Base-by-base conservation (phyloP, 352 stramenopile genomes). In the Globisporangium cystogenes region DNA sequence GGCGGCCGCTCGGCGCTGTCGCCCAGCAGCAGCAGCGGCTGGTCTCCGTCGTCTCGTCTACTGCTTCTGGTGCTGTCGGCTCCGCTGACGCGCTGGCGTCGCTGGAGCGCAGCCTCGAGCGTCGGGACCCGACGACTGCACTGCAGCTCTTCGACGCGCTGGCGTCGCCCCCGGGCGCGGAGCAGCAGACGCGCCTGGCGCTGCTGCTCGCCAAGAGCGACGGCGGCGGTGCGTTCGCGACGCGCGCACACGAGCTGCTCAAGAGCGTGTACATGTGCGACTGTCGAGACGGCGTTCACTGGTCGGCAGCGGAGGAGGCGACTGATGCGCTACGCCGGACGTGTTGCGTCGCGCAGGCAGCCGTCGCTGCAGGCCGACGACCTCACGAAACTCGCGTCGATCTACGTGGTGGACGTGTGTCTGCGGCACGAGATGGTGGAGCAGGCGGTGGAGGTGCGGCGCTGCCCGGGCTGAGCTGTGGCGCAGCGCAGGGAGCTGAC, bases 391-490 rank as follows among this genome's bases (percentile, higher is more conserved):
- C 51, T 90, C 35, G 79, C 79, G 40, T 72, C 62, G 24, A 87
- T 90, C 51, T 87, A 81, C 62, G 70, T 85, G 18, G 51, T 82
- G n/a, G 74, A 86, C 46, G 72, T 66, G 24, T 90, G 79, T 67
- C 49, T 87, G 26, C 59, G 68, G 7, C 60, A 77, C 41, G 44
- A 68, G 3, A 65, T 83, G 53, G 56, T 87, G 23, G 23, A 65
- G 31, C 65, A 87, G 50, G 79, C 79, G 1, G 48, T 82, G 20
- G 54, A 76, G 43, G 67, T 76, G 59, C 27, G 16, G 14, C 48
- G 37, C 3, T 4, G 14, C 6, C n/a, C 20, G 8, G 18, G 15
- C 18, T 23, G 20, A 29, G 6, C 3, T 24, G 7, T 33, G 16
- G 11, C n/a, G 23, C 33, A 4, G 29, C 8, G 29, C 7, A 1